Base-by-base conservation (phyloP, 441 rosid genomes). In the Brassica balearica region DNA sequence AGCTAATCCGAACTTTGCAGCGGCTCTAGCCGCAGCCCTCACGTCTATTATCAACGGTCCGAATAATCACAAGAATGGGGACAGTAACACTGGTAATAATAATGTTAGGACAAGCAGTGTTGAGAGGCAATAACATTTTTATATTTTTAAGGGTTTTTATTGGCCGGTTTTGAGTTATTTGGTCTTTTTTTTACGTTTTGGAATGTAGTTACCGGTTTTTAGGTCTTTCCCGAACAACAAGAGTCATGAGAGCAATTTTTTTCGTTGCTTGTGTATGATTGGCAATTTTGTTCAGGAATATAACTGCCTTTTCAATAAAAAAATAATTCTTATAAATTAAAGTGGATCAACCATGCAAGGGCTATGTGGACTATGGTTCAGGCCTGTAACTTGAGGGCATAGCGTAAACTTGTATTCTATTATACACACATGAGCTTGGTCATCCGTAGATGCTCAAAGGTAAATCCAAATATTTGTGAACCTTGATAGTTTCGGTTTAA, bases 1-100 rank as follows among this genome's bases (percentile, higher is more conserved):
- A 0, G 87, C 97, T 0, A 90, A 91, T 69, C 98, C 97, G 4
- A 94, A 91, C 85, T 92, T 94, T 87, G 91, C 97, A 0, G 95
- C 97, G 2, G 98, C 95, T 36, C 82, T 94, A 0, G 97, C 93
- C 0, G 97, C 98, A 7, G 98, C 97, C 63, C 89, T 94, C 78
- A 82, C 91, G 65, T 94, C 98, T 70, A 89, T 94, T 25, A 87
- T 89, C 2, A 84, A 83, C 4, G 84, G 77, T 27, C 75, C 86
- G 43, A 86, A 74, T 25, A 58, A 71, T 43, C 84, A 73, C 63
- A 83, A 70, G 41, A 76, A 29, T 69, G 72, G 78, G 51, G 71
- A 15, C 11, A 76, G 22, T 41, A 71, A 15, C 25, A 80, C 14
- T 55, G 71, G 63, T 55, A 80, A 41, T 56, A 80, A 46, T 63